Percentiles rank a stretch among this genome's conserved stretches.
These are phyloP conservation scores for Chlorella variabilis DNA, from an alignment of 163 green algal species.

Conservation along the genomic window DNA sequence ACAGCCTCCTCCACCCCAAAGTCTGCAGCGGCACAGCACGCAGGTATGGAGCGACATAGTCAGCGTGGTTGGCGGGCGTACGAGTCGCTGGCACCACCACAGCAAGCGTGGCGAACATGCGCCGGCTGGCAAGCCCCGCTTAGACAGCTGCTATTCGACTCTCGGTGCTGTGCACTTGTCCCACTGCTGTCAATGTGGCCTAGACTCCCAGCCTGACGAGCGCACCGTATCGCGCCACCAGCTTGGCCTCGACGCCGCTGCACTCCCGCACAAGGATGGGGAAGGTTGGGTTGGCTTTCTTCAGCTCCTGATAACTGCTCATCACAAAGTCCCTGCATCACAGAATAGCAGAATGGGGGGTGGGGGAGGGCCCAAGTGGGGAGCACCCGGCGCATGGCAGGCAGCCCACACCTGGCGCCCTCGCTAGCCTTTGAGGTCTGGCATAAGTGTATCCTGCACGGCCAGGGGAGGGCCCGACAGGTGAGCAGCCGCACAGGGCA, in stretches of 20 bases:
- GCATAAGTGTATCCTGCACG: conserved; percentile 81
- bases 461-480: neutral
- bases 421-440: conserved; percentile 72
- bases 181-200: no score
- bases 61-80: no score
- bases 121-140: no score
- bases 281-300: conserved; percentile 85
- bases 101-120: neutral
- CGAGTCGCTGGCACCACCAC: no score
- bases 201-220: no score
- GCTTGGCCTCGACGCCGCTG: conserved; percentile 67
- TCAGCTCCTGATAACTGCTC: conserved; percentile 81
- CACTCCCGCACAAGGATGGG: conserved; percentile 81
- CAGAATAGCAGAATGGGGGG: neutral
- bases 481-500: neutral
- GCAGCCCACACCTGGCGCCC: conserved; percentile 64
- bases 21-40: conserved; percentile 55
- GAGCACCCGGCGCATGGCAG: no score
- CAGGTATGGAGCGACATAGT: neutral
- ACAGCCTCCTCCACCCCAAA: conserved; percentile 78
- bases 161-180: no score
- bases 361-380: neutral
- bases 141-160: no score
- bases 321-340: conserved; percentile 80
- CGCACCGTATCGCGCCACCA: conserved; percentile 65